Percentiles rank a stretch among this genome's conserved stretches.
Conservation (phyloP, 805 yeast species). For the Myxozyma sirexii region DNA sequence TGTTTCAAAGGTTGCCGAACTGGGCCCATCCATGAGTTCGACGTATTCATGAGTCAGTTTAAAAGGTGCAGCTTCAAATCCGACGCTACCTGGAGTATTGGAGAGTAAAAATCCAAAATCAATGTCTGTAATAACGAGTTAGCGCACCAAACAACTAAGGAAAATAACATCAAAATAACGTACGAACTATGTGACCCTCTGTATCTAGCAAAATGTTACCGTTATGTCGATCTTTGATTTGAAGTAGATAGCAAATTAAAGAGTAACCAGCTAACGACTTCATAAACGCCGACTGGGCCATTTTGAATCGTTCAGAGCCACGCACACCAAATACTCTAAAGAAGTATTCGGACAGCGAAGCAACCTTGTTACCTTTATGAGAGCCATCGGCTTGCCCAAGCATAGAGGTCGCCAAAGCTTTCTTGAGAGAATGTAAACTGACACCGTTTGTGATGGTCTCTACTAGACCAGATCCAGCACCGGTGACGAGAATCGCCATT, state of each 20-base stretch:
- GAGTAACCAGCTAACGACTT: slow-evolving; percentile 91
- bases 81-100: slow-evolving; percentile 95
- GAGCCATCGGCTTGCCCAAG: slow-evolving; percentile 67
- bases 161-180: background rate
- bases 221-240: slow-evolving; percentile 96
- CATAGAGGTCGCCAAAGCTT: slow-evolving; percentile 79
- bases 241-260: slow-evolving; percentile 83
- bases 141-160: background rate
- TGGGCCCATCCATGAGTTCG: slow-evolving; percentile 81
- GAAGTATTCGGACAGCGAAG: slow-evolving; percentile 79
- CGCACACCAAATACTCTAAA: slow-evolving; percentile 68
- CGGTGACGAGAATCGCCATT: slow-evolving; percentile 90
- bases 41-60: slow-evolving; percentile 88
- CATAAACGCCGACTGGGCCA: slow-evolving; percentile 85
- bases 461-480: slow-evolving; percentile 87
- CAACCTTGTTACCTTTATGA: slow-evolving; percentile 58
- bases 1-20: slow-evolving; percentile 58
- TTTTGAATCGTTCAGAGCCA: slow-evolving; percentile 55
- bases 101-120: slow-evolving; percentile 94
- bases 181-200: slow-evolving; percentile 81
- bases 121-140: slow-evolving; percentile 53
- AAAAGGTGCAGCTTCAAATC: slow-evolving; percentile 97
- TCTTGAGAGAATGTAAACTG: slow-evolving; percentile 91
- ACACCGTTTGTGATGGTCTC: slow-evolving; percentile 96
- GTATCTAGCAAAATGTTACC: slow-evolving; percentile 97